Percentiles rank a stretch among this genome's conserved stretches.
Evolutionary conservation across 2,329 filamentous ascomycete genomes (phyloP).

Genomic region (Paramyrothecium roridum): DNA sequence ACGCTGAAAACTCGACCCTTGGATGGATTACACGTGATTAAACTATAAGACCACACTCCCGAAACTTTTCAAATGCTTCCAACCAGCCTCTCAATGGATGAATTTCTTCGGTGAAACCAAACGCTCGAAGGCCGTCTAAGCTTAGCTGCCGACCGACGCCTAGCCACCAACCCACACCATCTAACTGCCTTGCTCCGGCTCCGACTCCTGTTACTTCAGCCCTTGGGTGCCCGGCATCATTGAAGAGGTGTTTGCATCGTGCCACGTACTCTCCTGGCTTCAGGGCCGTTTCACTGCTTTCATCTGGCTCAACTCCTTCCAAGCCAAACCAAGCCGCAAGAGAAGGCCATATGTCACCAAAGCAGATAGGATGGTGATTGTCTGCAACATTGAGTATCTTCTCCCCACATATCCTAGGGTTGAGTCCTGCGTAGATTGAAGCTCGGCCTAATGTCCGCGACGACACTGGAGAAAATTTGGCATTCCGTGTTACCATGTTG

Average conservation of each 20-base stretch:
- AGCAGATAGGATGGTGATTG: constrained; percentile 17
- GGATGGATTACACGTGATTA: constrained; percentile 4
- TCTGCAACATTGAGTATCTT: constrained; percentile 31
- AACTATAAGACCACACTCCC: constrained; percentile 36
- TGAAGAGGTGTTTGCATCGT: constrained; percentile 24
- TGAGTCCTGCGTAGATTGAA: constrained; percentile 23
- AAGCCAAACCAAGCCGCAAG: constrained; percentile 28
- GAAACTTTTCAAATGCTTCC: constrained; percentile 38
- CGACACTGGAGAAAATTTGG: constrained; percentile 28
- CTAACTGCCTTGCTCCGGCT: constrained; percentile 31
- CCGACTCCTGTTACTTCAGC: constrained; percentile 29
- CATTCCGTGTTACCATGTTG: constrained; percentile 14
- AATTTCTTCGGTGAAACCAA: constrained; percentile 35
- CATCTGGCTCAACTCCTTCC: constrained; percentile 15
- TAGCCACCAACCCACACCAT: constrained; percentile 42
- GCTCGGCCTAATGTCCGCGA: constrained; percentile 23
- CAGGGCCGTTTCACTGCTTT: constrained; percentile 1
- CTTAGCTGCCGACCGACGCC: constrained; percentile 46
- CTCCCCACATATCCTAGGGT: constrained; percentile 19
- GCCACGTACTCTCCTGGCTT: constrained; percentile 26
- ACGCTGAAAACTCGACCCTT: background rate
- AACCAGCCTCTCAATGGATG: constrained; percentile 37
- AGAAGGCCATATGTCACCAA: constrained; percentile 25
- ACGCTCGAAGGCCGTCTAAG: constrained; percentile 30
- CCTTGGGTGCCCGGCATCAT: constrained; percentile 14